Percentiles rank a stretch among this genome's conserved stretches.
phyloP scores from a whole-genome alignment of 306 rosid genomes.

The Luffa aegyptiaca region DNA sequence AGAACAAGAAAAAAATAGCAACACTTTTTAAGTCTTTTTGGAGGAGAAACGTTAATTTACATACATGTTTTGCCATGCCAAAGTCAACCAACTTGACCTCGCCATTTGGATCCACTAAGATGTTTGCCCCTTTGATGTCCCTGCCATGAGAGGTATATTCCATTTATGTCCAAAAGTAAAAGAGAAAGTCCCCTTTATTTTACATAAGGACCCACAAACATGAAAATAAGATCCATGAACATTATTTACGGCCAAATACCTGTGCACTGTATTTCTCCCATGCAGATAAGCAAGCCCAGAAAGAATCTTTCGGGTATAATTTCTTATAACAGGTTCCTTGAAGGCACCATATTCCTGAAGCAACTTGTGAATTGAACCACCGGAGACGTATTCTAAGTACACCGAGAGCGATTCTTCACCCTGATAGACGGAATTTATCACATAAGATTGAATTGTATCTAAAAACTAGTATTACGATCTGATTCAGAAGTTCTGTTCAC shows the following conservation, averaged over 20 bases:
- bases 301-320: conserved; percentile 79
- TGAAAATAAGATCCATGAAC: background rate
- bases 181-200: background rate
- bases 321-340: conserved; percentile 86
- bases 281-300: conserved; percentile 96
- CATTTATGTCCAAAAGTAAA: background rate
- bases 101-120: conserved; percentile 90
- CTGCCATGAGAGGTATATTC: conserved; percentile 34
- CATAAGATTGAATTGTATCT: background rate
- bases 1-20: background rate
- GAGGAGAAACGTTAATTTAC: conserved; percentile 17
- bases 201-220: background rate
- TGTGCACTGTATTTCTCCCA: conserved; percentile 87
- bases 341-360: conserved; percentile 91
- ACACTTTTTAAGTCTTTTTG: background rate
- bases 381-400: conserved; percentile 86
- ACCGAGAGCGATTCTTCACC: conserved; percentile 77
- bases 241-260: conserved; percentile 31
- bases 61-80: conserved; percentile 98
- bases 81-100: conserved; percentile 95
- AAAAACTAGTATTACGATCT: background rate
- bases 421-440: conserved; percentile 20
- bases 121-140: conserved; percentile 99
- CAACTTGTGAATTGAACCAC: conserved; percentile 90
- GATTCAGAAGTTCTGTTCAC: background rate